Conservation (phyloP, 495 filamentous ascomycete species). For the Xylaria longipes region DNA sequence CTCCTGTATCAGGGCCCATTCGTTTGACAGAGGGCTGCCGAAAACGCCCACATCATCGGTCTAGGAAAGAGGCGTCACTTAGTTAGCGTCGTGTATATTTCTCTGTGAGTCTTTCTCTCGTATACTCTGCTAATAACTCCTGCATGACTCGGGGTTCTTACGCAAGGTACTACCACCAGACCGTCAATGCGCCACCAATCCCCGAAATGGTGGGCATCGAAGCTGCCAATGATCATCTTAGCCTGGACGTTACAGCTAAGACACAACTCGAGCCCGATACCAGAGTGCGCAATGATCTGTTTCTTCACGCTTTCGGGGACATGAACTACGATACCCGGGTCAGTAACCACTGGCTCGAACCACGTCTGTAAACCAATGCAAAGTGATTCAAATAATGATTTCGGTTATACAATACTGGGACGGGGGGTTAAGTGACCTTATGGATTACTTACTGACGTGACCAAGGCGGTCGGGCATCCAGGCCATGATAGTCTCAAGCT, state of each 20-base stretch:
- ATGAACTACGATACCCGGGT: conserved; percentile 50
- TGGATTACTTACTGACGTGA: conserved; percentile 62
- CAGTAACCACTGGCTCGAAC: background rate
- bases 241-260: conserved; percentile 83
- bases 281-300: conserved; percentile 57
- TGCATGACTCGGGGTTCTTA: conserved; percentile 28
- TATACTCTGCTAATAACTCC: background rate
- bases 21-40: conserved; percentile 77
- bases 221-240: conserved; percentile 71
- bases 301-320: conserved; percentile 62
- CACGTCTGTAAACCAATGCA: background rate
- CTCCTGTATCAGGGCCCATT: conserved; percentile 74
- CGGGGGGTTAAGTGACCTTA: background rate
- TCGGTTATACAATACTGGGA: no score
- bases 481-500: conserved; percentile 66
- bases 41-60: conserved; percentile 91
- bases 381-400: background rate
- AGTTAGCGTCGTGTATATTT: background rate
- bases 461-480: conserved; percentile 75
- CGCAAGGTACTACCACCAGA: conserved; percentile 46
- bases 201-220: conserved; percentile 76
- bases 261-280: conserved; percentile 75
- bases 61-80: conserved; percentile 49
- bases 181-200: conserved; percentile 59
- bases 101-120: background rate